Percentiles rank a stretch among this genome's conserved stretches.
These are phyloP conservation scores for Oryza meyeriana DNA, from an alignment of 176 grass and related monocot species.

Conservation along the genomic window DNA sequence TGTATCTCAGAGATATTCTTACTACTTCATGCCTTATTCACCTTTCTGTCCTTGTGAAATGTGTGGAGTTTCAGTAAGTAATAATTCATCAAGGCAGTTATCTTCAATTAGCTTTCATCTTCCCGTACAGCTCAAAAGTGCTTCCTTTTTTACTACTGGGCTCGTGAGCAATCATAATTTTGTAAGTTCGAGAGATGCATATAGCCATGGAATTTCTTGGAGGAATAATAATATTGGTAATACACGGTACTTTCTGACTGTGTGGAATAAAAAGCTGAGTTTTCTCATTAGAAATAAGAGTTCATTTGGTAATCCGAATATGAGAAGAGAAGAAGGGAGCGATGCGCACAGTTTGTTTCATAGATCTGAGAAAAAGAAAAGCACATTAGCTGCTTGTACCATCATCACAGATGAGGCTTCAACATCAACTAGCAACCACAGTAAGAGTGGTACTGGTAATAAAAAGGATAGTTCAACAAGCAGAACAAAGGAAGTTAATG, in stretches of 20 bases:
- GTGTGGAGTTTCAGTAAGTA: constrained; percentile 37
- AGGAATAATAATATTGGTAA: constrained; percentile 23
- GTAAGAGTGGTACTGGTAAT: not conserved
- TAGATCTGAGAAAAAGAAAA: constrained; percentile 52
- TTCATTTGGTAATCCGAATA: constrained; percentile 15
- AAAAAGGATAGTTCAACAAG: constrained; percentile 26
- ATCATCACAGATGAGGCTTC: constrained; percentile 35
- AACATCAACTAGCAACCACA: constrained; percentile 12
- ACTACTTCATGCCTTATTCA: constrained; percentile 26
- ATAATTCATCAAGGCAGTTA: constrained; percentile 35
- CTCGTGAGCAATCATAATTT: constrained; percentile 23
- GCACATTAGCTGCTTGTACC: constrained; percentile 33
- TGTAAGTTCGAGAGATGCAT: constrained; percentile 1
- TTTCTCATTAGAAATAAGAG: constrained; percentile 28
- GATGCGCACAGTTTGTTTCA: constrained; percentile 22
- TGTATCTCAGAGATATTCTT: constrained; percentile 46
- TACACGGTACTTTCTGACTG: constrained; percentile 38
- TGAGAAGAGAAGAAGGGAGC: constrained; percentile 29
- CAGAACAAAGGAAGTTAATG: constrained; percentile 27
- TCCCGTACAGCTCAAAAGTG: constrained; percentile 40
- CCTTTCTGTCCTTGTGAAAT: constrained; percentile 26
- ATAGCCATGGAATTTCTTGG: constrained; percentile 17
- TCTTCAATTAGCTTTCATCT: constrained; percentile 28
- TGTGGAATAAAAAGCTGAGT: constrained; percentile 30
- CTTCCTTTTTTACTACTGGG: constrained; percentile 49